phyloP scores from a whole-genome alignment of 2,329 filamentous ascomycete genomes.

The Trichoderma sp. region DNA sequence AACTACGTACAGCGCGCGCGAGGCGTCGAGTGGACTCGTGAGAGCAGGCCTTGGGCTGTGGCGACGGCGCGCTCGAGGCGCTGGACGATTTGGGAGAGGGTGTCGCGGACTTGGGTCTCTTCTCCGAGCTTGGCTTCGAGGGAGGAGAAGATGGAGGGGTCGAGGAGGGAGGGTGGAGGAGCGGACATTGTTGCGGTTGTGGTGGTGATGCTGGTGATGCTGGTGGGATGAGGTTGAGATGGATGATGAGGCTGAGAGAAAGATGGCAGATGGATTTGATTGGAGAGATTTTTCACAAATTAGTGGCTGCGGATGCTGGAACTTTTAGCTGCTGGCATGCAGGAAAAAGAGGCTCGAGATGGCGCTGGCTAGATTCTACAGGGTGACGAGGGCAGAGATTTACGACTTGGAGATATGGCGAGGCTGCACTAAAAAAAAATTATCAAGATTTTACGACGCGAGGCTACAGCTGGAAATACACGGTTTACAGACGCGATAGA shows the following conservation, averaged over 20 bases:
- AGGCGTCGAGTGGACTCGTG: conserved; percentile 86
- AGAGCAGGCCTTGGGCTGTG: conserved; percentile 79
- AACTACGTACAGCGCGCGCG: conserved; percentile 53
- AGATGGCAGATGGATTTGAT: background rate
- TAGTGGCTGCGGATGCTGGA: background rate
- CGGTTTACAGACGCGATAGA: background rate
- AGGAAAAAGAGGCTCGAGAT: background rate
- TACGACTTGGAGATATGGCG: background rate
- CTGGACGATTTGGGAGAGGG: conserved; percentile 79
- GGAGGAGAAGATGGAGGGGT: conserved; percentile 82
- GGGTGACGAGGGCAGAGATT: background rate
- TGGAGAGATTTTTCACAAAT: background rate
- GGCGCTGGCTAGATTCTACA: background rate
- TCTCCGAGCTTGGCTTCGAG: conserved; percentile 90
- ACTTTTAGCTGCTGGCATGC: background rate
- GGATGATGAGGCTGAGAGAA: conserved; percentile 17
- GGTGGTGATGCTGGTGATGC: background rate
- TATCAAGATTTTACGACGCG: background rate
- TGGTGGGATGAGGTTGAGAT: background rate
- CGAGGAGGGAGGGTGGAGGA: conserved; percentile 52
- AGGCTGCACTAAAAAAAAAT: background rate
- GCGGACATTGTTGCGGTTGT: conserved; percentile 36
- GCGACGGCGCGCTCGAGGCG: conserved; percentile 82
- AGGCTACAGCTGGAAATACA: background rate
- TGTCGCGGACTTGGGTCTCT: conserved; percentile 79